These are phyloP conservation scores for Sicyos edulis DNA, from an alignment of 306 rosid genomes.

Conservation along the genomic window DNA sequence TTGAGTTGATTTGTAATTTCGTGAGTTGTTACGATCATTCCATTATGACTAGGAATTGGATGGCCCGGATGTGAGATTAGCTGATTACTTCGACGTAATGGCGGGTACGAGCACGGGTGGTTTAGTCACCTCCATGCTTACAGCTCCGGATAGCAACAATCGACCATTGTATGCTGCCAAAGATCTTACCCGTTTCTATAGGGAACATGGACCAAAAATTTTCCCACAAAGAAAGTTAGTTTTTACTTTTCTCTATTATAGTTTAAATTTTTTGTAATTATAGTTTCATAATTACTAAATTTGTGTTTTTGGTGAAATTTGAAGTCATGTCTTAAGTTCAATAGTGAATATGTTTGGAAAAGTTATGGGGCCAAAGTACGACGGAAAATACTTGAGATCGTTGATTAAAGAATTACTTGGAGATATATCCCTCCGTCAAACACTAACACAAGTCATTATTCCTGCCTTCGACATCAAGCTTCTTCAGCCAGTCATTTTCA, in stretches of 20 bases:
- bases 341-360: background rate
- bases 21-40: too few species aligned
- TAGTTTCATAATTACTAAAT: background rate
- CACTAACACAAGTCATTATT: background rate
- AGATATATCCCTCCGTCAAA: background rate
- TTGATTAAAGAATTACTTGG: background rate
- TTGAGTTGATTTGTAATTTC: too few species aligned
- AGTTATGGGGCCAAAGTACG: background rate
- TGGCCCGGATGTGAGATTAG: slow-evolving; percentile 31
- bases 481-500: too few species aligned
- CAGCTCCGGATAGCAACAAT: slow-evolving; percentile 32
- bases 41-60: slow-evolving; percentile 27
- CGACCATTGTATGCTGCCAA: slow-evolving; percentile 26
- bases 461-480: background rate
- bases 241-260: background rate
- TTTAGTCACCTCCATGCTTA: slow-evolving; percentile 31
- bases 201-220: slow-evolving; percentile 19
- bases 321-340: background rate
- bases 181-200: slow-evolving; percentile 26
- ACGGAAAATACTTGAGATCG: background rate
- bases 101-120: slow-evolving; percentile 19
- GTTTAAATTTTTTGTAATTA: background rate
- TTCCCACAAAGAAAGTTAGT: slow-evolving; percentile 26
- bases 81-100: slow-evolving; percentile 35
- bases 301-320: background rate